phyloP scores from a whole-genome alignment of 106 monocot genomes.

The Platanthera zijinensis region DNA sequence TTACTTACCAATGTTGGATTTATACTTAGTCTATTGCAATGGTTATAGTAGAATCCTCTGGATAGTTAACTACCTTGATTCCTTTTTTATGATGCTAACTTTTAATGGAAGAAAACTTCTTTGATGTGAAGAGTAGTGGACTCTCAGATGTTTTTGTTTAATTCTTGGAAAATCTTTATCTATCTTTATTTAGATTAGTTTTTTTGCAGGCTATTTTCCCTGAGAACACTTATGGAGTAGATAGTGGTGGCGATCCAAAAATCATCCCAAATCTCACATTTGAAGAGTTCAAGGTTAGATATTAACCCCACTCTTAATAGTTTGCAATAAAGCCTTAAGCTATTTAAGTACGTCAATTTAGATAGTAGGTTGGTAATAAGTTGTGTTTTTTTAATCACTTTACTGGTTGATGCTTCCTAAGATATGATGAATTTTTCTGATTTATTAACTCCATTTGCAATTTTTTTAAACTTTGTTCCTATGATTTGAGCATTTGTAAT shows the following conservation, averaged over 20 bases:
- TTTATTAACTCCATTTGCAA: not conserved
- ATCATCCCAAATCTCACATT: constrained; percentile 92
- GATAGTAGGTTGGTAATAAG: not conserved
- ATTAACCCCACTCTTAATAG: not conserved
- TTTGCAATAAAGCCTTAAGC: not conserved
- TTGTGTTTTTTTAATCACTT: not conserved
- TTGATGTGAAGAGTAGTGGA: not conserved
- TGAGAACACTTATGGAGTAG: constrained; percentile 95
- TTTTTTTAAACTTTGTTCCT: not conserved
- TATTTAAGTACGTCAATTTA: not conserved
- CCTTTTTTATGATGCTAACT: not conserved
- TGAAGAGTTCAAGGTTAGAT: constrained; percentile 90
- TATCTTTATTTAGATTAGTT: constrained; percentile 5
- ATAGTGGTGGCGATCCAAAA: constrained; percentile 97
- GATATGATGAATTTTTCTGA: not conserved
- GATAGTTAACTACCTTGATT: not conserved
- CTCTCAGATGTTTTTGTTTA: not conserved
- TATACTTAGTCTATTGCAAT: not conserved
- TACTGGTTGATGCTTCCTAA: not conserved
- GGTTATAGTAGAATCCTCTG: not conserved
- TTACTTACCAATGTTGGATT: not conserved
- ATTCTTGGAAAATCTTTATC: constrained; percentile 4
- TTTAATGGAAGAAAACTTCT: not conserved
- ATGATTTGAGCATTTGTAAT: not conserved
- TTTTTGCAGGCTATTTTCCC: constrained; percentile 80